phyloP scores from a whole-genome alignment of 352 stramenopile genomes.

The Pythium aphanidermatum region DNA sequence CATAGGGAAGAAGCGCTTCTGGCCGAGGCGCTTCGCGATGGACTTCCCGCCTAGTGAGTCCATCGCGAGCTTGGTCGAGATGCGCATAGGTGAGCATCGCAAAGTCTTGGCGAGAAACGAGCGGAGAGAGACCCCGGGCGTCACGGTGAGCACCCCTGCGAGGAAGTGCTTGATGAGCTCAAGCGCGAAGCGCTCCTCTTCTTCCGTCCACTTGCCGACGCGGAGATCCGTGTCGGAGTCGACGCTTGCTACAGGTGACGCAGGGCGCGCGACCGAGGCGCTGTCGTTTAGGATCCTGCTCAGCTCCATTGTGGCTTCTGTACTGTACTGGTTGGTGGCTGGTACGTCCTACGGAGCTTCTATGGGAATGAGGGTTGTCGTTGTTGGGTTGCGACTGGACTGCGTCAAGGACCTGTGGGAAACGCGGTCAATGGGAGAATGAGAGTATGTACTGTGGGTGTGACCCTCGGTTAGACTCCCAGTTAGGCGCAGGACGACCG shows the following conservation, averaged over 20 bases:
- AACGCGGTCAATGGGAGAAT: conserved; percentile 5
- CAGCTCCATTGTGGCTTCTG: conserved; percentile 15
- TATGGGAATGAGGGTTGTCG: too few relatives aligned
- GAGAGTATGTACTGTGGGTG: too few relatives aligned
- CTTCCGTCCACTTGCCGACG: conserved; percentile 29
- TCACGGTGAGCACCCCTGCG: conserved; percentile 11
- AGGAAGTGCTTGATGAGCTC: conserved; percentile 25
- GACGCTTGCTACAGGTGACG: neutral
- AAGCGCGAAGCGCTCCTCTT: conserved; percentile 27
- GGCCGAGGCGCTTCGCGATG: conserved; percentile 25
- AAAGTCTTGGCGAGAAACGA: conserved; percentile 26
- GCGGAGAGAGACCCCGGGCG: conserved; percentile 21
- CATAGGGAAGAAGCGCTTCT: conserved; percentile 25
- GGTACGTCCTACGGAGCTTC: too few relatives aligned
- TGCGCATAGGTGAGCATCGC: conserved; percentile 26
- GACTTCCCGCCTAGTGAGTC: conserved; percentile 17
- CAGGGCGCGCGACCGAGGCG: neutral
- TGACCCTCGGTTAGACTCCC: too few relatives aligned
- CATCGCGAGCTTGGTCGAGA: conserved; percentile 30
- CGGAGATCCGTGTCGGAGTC: conserved; percentile 11
- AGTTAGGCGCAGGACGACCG: too few relatives aligned
- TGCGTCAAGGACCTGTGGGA: neutral
- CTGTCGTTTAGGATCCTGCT: conserved; percentile 21
- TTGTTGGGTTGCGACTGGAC: too few relatives aligned
- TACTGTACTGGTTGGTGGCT: neutral